Evolutionary conservation across 2,329 filamentous ascomycete genomes (phyloP), one percentile per base, ranked within the genome.

Genomic region (Alternaria infectoria): DNA sequence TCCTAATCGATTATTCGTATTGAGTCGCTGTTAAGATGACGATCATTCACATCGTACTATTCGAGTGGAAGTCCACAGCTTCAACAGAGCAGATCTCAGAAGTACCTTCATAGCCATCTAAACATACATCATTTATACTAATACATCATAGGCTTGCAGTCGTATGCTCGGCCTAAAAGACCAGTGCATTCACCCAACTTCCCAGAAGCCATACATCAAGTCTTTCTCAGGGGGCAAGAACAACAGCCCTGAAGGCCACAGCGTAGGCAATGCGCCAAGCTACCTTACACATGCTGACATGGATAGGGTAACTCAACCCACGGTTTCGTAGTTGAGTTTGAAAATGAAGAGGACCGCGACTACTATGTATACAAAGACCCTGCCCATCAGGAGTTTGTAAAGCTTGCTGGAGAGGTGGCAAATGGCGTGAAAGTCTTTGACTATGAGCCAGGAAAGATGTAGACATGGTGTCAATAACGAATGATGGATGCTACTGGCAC

Each of bases 311-410:
- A 86, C 0, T 86, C 90, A 54, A 89, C 89, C 0, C 91, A 93
- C 74, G 89, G 84, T 0, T 93, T 93, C 66, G 85, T 93, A 2
- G 84, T 86, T 21, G 87, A 91, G 69, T 93, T 93, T 62, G 84
- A 85, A 10, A 89, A 77, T 21, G 81, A 82, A 17, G 85, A 87
- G 65, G 90, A 93, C 73, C 82, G 90, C 50, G 85, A 89, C 64
- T 93, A 92, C 71, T 93, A 93, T 74, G 78, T 91, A 7, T 78
- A 86, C 55, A 80, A 87, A 28, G 91, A 93, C 69, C 88, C 89
- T 2, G 85, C 80, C 9, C 91, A 93, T 74, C 79, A 83, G 36
- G 86, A 77, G 0, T 92, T 92, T 68, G 81, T 87, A n/a, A 80
- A 84, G 59, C 84, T 79, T 65, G 74, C 86, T 30, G 79, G 80